Percentiles rank a stretch among this genome's conserved stretches.
Evolutionary conservation across 2,329 filamentous ascomycete genomes (phyloP).

Genomic region (Phaeoacremonium minimum): DNA sequence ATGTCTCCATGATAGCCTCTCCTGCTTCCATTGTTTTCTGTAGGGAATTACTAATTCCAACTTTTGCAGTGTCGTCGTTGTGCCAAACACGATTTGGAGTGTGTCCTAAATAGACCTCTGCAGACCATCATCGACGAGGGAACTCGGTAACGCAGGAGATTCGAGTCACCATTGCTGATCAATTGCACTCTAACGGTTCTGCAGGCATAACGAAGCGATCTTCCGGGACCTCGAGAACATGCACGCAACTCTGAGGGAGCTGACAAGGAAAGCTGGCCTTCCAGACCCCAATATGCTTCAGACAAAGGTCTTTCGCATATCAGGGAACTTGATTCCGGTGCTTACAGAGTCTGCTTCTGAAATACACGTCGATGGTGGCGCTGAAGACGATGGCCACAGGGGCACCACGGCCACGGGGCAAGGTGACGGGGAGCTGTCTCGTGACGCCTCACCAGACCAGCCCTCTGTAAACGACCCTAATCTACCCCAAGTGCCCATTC

Average conservation of each 20-base stretch:
- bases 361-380: no score
- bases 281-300: constrained; percentile 10
- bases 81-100: constrained; percentile 28
- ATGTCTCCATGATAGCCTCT: no score
- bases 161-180: no score
- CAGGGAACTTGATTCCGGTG: no score
- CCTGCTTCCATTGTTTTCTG: no score
- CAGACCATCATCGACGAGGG: constrained; percentile 36
- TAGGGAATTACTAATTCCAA: no score
- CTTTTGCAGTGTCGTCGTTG: constrained; percentile 32
- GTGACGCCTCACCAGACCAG: constrained; percentile 18
- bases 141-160: constrained; percentile 30
- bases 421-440: constrained; percentile 12
- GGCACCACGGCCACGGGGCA: constrained; percentile 5
- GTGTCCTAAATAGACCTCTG: constrained; percentile 33
- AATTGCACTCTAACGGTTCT: no score
- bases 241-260: constrained; percentile 11
- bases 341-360: no score
- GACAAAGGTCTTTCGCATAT: no score
- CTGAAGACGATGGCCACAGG: no score
- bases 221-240: constrained; percentile 16
- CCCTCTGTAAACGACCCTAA: constrained; percentile 22
- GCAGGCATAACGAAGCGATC: constrained; percentile 6
- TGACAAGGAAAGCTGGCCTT: constrained; percentile 11
- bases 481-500: constrained; percentile 30